Percentiles rank a stretch among this genome's conserved stretches.
These are phyloP conservation scores for Pseudocercospora ulei DNA, from an alignment of 2,329 filamentous ascomycete genomes.

Conservation along the genomic window DNA sequence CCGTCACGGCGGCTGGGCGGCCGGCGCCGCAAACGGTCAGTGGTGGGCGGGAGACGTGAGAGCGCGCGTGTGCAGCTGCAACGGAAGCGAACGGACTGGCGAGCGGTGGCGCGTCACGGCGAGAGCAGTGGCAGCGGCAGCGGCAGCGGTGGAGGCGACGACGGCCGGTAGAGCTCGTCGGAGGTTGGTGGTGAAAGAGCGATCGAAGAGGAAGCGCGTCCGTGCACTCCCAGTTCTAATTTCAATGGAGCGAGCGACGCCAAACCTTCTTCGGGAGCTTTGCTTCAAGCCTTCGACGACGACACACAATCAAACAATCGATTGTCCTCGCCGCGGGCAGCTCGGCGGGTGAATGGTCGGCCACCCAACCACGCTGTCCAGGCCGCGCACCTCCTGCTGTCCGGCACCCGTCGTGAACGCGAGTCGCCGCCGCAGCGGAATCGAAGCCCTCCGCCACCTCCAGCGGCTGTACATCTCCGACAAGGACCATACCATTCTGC, in stretches of 20 bases:
- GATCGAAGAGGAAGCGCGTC: conserved; percentile 3
- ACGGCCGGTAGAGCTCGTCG: conserved; percentile 1
- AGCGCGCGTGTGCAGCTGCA: conserved; percentile 4
- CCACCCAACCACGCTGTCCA: background rate
- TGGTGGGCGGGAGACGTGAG: conserved; percentile 5
- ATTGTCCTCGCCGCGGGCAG: no score
- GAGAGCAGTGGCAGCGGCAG: conserved; percentile 8
- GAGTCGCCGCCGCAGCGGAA: conserved; percentile 5
- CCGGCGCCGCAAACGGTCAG: conserved; percentile 15
- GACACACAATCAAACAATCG: no score
- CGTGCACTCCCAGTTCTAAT: conserved; percentile 7
- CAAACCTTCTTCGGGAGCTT: background rate
- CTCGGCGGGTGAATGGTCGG: background rate
- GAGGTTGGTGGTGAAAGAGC: conserved; percentile 3
- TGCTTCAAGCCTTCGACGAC: no score
- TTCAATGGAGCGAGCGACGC: background rate
- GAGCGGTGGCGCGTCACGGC: conserved; percentile 10
- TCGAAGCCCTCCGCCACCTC: conserved; percentile 5
- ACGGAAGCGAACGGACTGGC: conserved; percentile 2
- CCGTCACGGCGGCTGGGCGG: conserved; percentile 11
- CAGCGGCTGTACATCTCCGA: conserved; percentile 6
- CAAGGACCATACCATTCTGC: background rate
- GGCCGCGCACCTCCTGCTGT: background rate
- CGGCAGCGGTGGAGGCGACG: conserved; percentile 3
- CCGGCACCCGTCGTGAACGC: conserved; percentile 6